Percentiles rank a stretch among this genome's conserved stretches.
Evolutionary conservation across 306 rosid genomes (phyloP).

Genomic region (Albizia julibrissin): DNA sequence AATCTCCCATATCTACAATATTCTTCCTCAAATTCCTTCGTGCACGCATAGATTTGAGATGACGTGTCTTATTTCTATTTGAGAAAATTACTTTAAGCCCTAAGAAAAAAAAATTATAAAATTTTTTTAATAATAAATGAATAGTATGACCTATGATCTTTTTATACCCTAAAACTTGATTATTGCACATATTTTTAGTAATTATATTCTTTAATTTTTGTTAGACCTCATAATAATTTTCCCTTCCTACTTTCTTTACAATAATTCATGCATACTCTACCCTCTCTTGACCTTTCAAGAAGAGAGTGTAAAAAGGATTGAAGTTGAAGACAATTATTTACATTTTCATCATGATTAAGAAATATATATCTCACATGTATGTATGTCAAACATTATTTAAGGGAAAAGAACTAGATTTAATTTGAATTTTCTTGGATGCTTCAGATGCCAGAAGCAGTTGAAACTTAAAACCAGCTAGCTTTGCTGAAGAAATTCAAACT

Average conservation of each 20-base stretch:
- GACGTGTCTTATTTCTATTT: not conserved
- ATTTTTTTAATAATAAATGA: too few species aligned
- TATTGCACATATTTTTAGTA: too few species aligned
- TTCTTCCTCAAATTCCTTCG: not conserved
- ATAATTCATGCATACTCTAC: not conserved
- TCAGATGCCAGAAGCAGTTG: not conserved
- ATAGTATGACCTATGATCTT: too few species aligned
- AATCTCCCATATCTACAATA: not conserved
- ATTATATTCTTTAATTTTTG: too few species aligned
- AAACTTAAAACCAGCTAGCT: not conserved
- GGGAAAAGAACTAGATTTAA: not conserved
- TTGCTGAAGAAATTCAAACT: constrained; percentile 12
- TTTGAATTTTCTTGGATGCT: not conserved
- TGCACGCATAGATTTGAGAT: not conserved
- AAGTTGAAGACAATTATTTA: not conserved
- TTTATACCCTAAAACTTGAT: too few species aligned
- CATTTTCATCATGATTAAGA: not conserved
- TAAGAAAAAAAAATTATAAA: too few species aligned
- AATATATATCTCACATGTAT: not conserved
- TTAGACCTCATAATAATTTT: too few species aligned
- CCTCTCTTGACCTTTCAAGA: not conserved
- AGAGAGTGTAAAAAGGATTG: not conserved
- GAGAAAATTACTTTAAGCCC: too few species aligned
- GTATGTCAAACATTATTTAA: not conserved
- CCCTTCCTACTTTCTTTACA: not conserved